Evolutionary conservation across 306 rosid genomes (phyloP), one percentile per base, ranked within the genome.

Genomic region (Nissolia schottii): DNA sequence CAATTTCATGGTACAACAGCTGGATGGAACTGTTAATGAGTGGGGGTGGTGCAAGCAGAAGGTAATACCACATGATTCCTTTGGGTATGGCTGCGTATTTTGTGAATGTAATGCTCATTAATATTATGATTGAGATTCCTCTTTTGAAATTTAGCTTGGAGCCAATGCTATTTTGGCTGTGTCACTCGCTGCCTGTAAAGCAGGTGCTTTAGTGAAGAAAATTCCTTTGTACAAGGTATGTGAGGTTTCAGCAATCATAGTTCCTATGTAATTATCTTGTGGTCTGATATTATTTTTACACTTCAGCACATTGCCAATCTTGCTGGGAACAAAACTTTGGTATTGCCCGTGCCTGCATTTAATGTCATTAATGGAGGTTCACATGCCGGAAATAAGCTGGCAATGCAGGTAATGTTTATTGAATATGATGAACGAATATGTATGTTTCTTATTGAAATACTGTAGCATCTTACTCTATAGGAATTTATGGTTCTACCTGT

Each of bases 11-110:
- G 99, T 91, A 70, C 96, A 95, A 55, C 77, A 91, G 67, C 99
- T 95, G 59, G 99, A 95, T 72, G 99, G 96, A 85, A 95, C 99
- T 15, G 93, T 87, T 41, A 95, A 95, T 34, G 99, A 95, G 79
- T 95, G 99, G 99, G 99, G 99, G 20, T 95, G 99, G 99, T 95
- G 99, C 96, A 95, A 95, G 73, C 99, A 95, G 71, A 95, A 95
- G 99, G 99, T 91, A 76, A 41, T 6, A 3, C 32, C 59, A 18
- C 35, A 32, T 22, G 22, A 37, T 57, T 67, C 5, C 1, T 76
- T 51, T 75, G 2, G 3, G 14, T 64, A 60, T 16, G 2, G 7
- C 18, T 56, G 7, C 20, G 15, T 10, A 24, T 74, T 58, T 58
- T 54, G 53, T 5, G 35, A n/a, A 50, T 22, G 25, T 70, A 6